A percentile compares a stretch with the other conserved stretches of the same genome.
These are phyloP conservation scores for Saccharum spontaneum DNA, from an alignment of 176 grass and related monocot species.

Conservation along the genomic window DNA sequence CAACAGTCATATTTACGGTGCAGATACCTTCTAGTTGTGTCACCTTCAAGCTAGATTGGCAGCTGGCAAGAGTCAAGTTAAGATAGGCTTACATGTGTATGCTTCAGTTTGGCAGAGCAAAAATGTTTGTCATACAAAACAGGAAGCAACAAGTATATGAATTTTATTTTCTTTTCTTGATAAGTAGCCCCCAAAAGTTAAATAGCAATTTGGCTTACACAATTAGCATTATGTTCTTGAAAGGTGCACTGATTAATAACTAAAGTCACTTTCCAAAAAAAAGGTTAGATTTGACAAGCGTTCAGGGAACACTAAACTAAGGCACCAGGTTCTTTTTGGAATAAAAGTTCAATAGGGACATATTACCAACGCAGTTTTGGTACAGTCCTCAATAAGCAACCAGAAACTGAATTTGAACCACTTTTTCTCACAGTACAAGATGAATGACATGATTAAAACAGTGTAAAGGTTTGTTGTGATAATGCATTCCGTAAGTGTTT, in stretches of 20 bases:
- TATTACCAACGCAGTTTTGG: conserved; percentile 17
- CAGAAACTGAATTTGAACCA: not conserved
- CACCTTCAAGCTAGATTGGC: not conserved
- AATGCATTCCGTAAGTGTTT: not conserved
- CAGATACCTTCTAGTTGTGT: conserved; percentile 3
- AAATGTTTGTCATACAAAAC: not conserved
- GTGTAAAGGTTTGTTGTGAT: not conserved
- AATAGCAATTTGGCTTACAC: not conserved
- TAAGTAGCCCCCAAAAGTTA: not conserved
- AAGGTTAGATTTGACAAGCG: conserved; percentile 15
- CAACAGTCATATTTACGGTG: not conserved
- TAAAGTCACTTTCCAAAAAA: not conserved
- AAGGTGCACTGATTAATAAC: conserved; percentile 21
- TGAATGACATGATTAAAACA: not conserved
- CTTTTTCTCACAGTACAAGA: not conserved
- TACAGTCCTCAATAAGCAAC: not conserved
- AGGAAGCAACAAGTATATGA: not conserved
- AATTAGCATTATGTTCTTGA: conserved; percentile 10
- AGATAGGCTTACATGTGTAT: not conserved
- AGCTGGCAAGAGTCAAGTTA: not conserved
- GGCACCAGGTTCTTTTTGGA: not conserved
- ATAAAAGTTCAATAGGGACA: not conserved
- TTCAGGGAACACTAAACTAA: conserved; percentile 26
- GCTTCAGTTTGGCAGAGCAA: not conserved
- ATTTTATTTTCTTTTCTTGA: not conserved